These are phyloP conservation scores for Acanthamoeba comandoni DNA, from an alignment of 208 protist species.

Conservation along the genomic window DNA sequence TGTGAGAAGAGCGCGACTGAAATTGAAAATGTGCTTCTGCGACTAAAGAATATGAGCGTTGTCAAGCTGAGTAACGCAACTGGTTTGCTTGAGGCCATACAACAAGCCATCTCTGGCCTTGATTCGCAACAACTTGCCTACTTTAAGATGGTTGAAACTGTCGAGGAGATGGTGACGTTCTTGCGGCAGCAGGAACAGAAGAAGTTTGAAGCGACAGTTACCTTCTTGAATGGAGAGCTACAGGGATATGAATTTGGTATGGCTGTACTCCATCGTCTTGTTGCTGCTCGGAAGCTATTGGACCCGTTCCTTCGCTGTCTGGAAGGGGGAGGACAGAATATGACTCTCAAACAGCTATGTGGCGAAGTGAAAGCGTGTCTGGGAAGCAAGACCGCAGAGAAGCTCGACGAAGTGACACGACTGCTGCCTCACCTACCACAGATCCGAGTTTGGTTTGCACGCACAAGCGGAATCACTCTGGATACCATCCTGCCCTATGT, in stretches of 20 bases:
- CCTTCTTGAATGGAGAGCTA: constrained; percentile 15
- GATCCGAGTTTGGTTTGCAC: not conserved
- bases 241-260: constrained; percentile 24
- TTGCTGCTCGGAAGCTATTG: not conserved
- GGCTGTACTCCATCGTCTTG: not conserved
- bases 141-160: not conserved
- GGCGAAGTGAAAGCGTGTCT: not conserved
- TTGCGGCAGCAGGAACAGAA: constrained; percentile 1
- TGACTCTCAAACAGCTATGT: not conserved
- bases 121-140: constrained; percentile 15
- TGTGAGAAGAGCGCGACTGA: not conserved
- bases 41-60: no score
- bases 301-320: not conserved
- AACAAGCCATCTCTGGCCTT: not conserved
- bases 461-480: constrained; percentile 18
- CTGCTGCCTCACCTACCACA: not conserved
- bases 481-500: not conserved
- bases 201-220: not conserved
- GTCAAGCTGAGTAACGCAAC: not conserved
- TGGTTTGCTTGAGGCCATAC: constrained; percentile 4
- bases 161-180: constrained; percentile 12
- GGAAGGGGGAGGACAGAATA: not conserved
- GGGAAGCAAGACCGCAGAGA: not conserved
- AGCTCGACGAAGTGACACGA: constrained; percentile 5
- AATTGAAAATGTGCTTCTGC: not conserved